Conservation (phyloP, 148 eudicot genomes). For the Rhododendron molle region DNA sequence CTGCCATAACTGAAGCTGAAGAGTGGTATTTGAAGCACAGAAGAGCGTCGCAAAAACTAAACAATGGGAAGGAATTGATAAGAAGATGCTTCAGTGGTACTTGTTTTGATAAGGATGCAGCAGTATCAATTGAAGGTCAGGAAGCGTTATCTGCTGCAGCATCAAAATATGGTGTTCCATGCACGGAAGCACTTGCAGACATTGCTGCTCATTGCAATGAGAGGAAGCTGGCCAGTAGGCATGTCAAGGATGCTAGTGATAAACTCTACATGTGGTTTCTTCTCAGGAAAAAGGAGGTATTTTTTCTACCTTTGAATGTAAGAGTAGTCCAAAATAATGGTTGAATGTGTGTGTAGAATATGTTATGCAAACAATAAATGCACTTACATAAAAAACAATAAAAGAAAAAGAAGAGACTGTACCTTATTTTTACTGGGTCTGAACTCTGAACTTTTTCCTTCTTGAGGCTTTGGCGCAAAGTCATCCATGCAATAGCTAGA, state of each 20-base stretch:
- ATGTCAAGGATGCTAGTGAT: slow-evolving; percentile 79
- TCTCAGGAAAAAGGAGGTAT: slow-evolving; percentile 76
- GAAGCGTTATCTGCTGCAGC: slow-evolving; percentile 60
- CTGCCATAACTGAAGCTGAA: slow-evolving; percentile 80
- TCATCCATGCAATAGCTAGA: neutral
- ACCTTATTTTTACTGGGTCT: neutral
- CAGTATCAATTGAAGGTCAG: slow-evolving; percentile 44
- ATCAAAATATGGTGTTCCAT: slow-evolving; percentile 47
- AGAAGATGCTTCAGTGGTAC: slow-evolving; percentile 61
- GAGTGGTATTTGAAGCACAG: slow-evolving; percentile 38
- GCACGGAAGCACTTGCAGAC: slow-evolving; percentile 45
- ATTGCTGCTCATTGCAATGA: slow-evolving; percentile 74
- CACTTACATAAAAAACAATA: neutral
- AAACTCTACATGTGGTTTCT: slow-evolving; percentile 76
- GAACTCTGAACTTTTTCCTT: neutral
- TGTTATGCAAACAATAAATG: neutral
- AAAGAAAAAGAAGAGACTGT: neutral
- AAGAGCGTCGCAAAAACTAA: slow-evolving; percentile 16
- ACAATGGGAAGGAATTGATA: slow-evolving; percentile 3
- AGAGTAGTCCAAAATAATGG: neutral
- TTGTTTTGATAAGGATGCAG: slow-evolving; percentile 42
- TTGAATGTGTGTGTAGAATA: neutral
- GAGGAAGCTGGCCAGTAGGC: slow-evolving; percentile 64
- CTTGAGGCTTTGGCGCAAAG: neutral
- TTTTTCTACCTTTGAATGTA: neutral